Percentiles rank a stretch among this genome's conserved stretches.
phyloP scores from a whole-genome alignment of 345 rosid genomes.

The Salix brachista region DNA sequence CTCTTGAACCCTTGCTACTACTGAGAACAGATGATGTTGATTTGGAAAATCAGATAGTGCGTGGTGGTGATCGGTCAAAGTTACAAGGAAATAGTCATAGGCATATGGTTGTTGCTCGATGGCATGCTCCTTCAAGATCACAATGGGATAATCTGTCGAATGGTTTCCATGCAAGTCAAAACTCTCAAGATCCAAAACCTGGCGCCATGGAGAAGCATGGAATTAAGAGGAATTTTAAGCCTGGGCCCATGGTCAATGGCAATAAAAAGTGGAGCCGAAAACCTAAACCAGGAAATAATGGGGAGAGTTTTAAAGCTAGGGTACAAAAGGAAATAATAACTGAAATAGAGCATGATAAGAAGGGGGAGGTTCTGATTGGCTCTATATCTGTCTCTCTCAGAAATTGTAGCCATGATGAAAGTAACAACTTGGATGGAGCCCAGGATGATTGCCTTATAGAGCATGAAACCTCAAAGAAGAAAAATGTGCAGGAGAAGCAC shows the following conservation, averaged over 20 bases:
- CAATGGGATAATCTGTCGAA: constrained; percentile 36
- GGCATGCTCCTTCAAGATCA: constrained; percentile 42
- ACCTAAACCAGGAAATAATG: constrained; percentile 44
- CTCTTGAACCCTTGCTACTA: constrained; percentile 33
- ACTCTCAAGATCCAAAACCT: constrained; percentile 38
- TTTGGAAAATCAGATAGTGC: constrained; percentile 39
- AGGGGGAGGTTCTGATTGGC: constrained; percentile 66
- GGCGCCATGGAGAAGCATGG: constrained; percentile 58
- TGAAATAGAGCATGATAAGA: constrained; percentile 45
- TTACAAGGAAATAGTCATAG: constrained; percentile 33
- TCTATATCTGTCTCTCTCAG: constrained; percentile 67
- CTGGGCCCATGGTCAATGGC: constrained; percentile 34
- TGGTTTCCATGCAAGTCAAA: constrained; percentile 45
- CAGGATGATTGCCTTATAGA: constrained; percentile 34
- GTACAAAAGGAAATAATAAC: constrained; percentile 38
- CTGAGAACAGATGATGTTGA: constrained; percentile 32
- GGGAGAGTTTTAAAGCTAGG: constrained; percentile 30
- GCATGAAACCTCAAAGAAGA: constrained; percentile 42
- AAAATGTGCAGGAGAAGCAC: constrained; percentile 33
- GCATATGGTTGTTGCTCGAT: constrained; percentile 22
- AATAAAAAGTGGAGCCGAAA: constrained; percentile 77
- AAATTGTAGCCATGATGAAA: constrained; percentile 34
- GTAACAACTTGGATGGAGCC: constrained; percentile 27
- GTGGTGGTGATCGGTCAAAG: constrained; percentile 29
- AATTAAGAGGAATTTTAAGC: constrained; percentile 38